These are phyloP conservation scores for Triticum turgidum DNA, from an alignment of 176 grass and related monocot species.

Conservation along the genomic window DNA sequence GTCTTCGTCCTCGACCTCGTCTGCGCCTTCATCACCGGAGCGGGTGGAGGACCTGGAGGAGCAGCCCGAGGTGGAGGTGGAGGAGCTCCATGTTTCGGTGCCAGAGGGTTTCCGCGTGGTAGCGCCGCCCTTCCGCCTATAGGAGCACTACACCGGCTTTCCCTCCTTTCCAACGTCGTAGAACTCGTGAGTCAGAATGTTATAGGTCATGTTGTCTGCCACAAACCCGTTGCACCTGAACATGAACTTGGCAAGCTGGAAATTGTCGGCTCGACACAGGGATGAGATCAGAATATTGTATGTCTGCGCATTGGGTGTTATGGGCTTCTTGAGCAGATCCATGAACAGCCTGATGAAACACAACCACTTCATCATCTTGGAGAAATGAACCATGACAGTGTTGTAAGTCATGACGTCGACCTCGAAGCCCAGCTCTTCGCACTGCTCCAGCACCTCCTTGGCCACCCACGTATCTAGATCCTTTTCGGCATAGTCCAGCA, in stretches of 20 bases:
- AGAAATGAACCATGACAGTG: conserved; percentile 72
- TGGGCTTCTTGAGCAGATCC: conserved; percentile 75
- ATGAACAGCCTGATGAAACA: conserved; percentile 67
- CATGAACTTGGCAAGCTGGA: conserved; percentile 53
- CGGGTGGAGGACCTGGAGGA: no score
- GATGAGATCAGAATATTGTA: conserved; percentile 74
- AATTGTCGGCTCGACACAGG: conserved; percentile 68
- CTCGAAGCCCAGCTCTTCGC: conserved; percentile 71
- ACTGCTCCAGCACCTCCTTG: conserved; percentile 62
- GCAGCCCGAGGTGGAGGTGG: no score
- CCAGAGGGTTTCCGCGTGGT: no score
- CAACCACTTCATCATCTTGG: conserved; percentile 55
- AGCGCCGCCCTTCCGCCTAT: no score
- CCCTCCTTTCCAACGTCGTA: no score
- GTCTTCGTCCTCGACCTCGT: no score
- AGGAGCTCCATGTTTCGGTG: no score
- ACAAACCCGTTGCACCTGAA: conserved; percentile 60
- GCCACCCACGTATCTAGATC: conserved; percentile 55
- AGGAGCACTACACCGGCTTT: no score
- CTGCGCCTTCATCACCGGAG: no score
- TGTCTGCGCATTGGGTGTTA: conserved; percentile 43
- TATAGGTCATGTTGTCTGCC: conserved; percentile 50
- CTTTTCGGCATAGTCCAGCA: conserved; percentile 50
- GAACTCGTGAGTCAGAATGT: no score
- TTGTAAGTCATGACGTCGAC: conserved; percentile 75